phyloP scores from a whole-genome alignment of 176 grass and related monocot genomes.

The Hsuehochloa calcarea region DNA sequence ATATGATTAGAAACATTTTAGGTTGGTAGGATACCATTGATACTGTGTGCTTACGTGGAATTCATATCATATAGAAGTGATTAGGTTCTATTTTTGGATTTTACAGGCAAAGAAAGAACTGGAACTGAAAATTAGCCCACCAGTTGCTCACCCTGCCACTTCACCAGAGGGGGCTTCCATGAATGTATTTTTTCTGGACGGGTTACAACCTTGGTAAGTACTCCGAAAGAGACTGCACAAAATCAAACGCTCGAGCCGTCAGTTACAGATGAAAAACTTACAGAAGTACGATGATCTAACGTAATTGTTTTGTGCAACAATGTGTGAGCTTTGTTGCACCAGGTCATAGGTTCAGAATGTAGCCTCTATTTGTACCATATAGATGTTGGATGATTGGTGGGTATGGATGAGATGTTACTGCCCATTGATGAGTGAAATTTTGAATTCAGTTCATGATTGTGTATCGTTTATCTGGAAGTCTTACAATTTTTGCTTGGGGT shows the following conservation, averaged over 20 bases:
- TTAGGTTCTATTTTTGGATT: conserved; percentile 44
- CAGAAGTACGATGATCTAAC: conserved; percentile 1
- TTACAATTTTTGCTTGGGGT: too few species aligned
- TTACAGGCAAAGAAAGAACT: conserved; percentile 93
- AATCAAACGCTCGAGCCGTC: conserved; percentile 7
- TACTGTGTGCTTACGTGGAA: conserved; percentile 18
- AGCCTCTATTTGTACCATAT: conserved; percentile 24
- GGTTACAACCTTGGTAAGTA: conserved; percentile 26
- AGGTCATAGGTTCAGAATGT: conserved; percentile 24
- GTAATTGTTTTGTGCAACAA: conserved; percentile 18
- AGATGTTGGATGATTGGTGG: background rate
- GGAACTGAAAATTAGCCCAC: conserved; percentile 59
- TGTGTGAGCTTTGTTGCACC: conserved; percentile 23
- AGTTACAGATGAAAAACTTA: conserved; percentile 29
- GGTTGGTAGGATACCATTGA: conserved; percentile 54
- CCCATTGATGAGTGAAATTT: conserved; percentile 12
- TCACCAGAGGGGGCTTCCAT: conserved; percentile 19
- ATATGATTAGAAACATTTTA: conserved; percentile 75
- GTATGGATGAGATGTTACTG: background rate
- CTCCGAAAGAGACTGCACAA: background rate
- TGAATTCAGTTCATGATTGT: background rate
- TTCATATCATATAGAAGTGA: conserved; percentile 41
- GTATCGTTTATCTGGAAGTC: background rate
- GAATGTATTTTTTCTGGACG: conserved; percentile 41
- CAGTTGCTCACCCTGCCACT: conserved; percentile 19